Conservation (phyloP, 2,329 filamentous ascomycete species). For the Teratosphaeriaceae sp. region DNA sequence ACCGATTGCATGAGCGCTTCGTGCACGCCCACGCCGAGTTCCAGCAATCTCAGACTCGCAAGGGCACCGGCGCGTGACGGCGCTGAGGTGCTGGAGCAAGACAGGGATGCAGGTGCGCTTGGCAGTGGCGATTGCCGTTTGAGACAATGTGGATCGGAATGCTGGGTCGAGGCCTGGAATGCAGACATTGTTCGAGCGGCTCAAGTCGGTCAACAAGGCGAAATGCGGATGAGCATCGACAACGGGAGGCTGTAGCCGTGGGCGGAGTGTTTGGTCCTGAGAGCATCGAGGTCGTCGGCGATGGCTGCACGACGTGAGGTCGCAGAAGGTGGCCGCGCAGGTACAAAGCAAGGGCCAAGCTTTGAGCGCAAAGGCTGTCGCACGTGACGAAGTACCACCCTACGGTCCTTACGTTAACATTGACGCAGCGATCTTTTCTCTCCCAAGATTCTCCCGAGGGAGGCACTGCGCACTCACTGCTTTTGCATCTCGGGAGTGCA, state of each 20-base stretch:
- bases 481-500: no score
- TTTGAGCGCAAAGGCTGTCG: not conserved
- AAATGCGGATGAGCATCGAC: no score
- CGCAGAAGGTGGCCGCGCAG: conserved; percentile 6
- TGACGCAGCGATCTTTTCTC: not conserved
- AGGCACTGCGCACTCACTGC: no score
- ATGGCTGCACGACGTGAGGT: conserved; percentile 6
- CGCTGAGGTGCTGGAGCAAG: conserved; percentile 13
- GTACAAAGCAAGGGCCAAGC: conserved; percentile 5
- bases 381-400: conserved; percentile 2
- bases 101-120: conserved; percentile 22
- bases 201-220: conserved; percentile 4
- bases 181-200: conserved; percentile 18
- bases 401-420: not conserved
- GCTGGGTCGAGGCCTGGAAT: conserved; percentile 15
- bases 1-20: conserved; percentile 22
- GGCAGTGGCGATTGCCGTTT: conserved; percentile 22
- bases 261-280: not conserved
- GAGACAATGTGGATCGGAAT: conserved; percentile 22
- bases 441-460: no score
- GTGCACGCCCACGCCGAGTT: conserved; percentile 11
- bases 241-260: no score
- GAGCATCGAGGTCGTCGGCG: not conserved
- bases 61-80: conserved; percentile 22
- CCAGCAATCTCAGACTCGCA: no score